Conservation (phyloP, 2,329 filamentous ascomycete species). For the Neofusicoccum umdonicola region DNA sequence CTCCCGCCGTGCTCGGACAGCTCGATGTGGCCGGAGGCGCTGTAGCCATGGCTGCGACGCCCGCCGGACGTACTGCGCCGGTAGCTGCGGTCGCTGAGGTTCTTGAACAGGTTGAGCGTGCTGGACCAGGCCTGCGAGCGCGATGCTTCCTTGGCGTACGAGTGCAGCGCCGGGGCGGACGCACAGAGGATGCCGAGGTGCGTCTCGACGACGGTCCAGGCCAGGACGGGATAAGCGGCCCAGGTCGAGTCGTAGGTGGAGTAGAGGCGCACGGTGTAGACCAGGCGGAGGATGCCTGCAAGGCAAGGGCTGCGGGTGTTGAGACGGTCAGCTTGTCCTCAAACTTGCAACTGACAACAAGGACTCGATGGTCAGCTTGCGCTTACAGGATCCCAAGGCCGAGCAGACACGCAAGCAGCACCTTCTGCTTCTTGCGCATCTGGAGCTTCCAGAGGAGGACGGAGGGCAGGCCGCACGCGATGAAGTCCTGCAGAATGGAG, state of each 20-base stretch:
- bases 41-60: neutral
- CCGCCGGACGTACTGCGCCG: neutral
- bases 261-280: slow-evolving; percentile 36
- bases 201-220: slow-evolving; percentile 43
- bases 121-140: neutral
- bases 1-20: neutral
- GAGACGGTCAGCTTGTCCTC: too few species aligned
- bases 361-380: too few species aligned
- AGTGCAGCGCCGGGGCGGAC: slow-evolving; percentile 43
- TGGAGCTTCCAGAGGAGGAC: slow-evolving; percentile 46
- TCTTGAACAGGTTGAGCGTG: neutral
- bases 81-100: neutral
- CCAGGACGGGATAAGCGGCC: slow-evolving; percentile 38
- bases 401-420: slow-evolving; percentile 45
- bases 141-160: slow-evolving; percentile 28
- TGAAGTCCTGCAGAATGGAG: slow-evolving; percentile 40
- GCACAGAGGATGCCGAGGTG: slow-evolving; percentile 44
- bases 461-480: slow-evolving; percentile 42
- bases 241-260: slow-evolving; percentile 42
- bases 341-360: too few species aligned
- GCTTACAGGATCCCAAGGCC: slow-evolving; percentile 43
- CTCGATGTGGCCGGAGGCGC: neutral
- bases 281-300: slow-evolving; percentile 35
- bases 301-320: slow-evolving; percentile 29
- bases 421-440: slow-evolving; percentile 43